phyloP scores from a whole-genome alignment of 345 rosid species.

The Lumnitzera littorea region DNA sequence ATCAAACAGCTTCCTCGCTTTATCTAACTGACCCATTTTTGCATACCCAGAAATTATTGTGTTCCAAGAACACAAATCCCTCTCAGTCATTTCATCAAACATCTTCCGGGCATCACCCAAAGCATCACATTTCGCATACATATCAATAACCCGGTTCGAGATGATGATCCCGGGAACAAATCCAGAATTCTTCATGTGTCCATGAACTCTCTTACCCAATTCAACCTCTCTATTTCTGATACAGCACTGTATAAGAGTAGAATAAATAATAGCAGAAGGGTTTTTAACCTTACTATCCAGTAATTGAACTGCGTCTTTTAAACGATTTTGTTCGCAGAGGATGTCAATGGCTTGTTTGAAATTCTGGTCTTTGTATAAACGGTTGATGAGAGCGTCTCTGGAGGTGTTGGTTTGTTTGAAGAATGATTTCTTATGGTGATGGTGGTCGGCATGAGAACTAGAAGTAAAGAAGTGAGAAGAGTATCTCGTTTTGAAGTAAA shows the following conservation, averaged over 20 bases:
- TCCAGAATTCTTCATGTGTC: slow-evolving; percentile 48
- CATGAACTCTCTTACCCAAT: slow-evolving; percentile 48
- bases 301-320: slow-evolving; percentile 47
- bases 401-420: neutral
- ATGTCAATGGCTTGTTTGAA: slow-evolving; percentile 58
- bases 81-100: slow-evolving; percentile 54
- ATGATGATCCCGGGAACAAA: slow-evolving; percentile 58
- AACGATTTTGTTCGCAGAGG: slow-evolving; percentile 45
- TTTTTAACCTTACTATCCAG: slow-evolving; percentile 32
- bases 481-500: too few species aligned
- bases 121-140: slow-evolving; percentile 63
- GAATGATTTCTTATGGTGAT: too few species aligned
- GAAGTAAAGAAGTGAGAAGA: too few species aligned
- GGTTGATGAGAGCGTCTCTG: slow-evolving; percentile 23
- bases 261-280: slow-evolving; percentile 63
- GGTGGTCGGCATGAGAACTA: too few species aligned
- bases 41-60: slow-evolving; percentile 58
- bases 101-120: slow-evolving; percentile 44
- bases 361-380: slow-evolving; percentile 34
- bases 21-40: slow-evolving; percentile 36
- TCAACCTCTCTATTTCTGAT: slow-evolving; percentile 36
- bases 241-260: slow-evolving; percentile 54
- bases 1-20: slow-evolving; percentile 64
- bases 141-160: slow-evolving; percentile 50
- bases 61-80: slow-evolving; percentile 82